Base-by-base conservation (phyloP, 495 filamentous ascomycete genomes). In the Podospora sp. region DNA sequence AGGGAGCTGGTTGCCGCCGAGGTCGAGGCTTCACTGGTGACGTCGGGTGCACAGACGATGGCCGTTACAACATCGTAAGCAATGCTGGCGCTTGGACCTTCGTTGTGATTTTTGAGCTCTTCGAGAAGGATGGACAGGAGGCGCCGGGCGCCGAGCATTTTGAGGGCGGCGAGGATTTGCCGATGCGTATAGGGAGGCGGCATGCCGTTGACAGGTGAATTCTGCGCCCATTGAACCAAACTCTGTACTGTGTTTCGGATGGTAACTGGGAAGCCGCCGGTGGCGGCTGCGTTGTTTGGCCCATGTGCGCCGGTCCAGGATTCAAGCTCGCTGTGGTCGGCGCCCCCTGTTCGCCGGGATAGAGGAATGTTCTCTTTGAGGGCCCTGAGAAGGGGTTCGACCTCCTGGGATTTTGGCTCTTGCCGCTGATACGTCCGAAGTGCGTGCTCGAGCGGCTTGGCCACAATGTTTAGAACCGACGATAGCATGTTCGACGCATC, bases 401-500 rank as follows among this genome's bases (percentile, higher is more conserved):
- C 86, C 63, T 92, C 89, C 58, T 87, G 84, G 18, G 86, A 86
- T 11, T 85, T 82, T 1, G 90, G 89, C 66, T 91, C 85, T 40
- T 86, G 85, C 16, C 87, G 84, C 65, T 91, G 87, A 53, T 96
- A 86, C 22, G 90, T 87, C 40, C 87, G 86, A 18, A 99, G 84
- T 29, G 89, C 87, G 68, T 90, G 86, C 66, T 94, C 89, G 2
- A 99, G 80, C 0, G 88, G 87, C 68, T 88, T 89, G 2, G 91
- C 91, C 3, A 92, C 86, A 66, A 97, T 92, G 65, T 90, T 91
- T 26, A 98, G 81, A 7, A 98, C 91, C 0, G 92, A 90, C 46
- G 84, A 82, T 65, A 97, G 91, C 82, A 97, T 92, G 20, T 89
- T 83, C 61, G 88, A 83, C 2, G 92, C 92, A 69, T 98, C 95